Evolutionary conservation across 371 early-diverging fungal genomes (phyloP).

Genomic region (Gilbertella persicaria): DNA sequence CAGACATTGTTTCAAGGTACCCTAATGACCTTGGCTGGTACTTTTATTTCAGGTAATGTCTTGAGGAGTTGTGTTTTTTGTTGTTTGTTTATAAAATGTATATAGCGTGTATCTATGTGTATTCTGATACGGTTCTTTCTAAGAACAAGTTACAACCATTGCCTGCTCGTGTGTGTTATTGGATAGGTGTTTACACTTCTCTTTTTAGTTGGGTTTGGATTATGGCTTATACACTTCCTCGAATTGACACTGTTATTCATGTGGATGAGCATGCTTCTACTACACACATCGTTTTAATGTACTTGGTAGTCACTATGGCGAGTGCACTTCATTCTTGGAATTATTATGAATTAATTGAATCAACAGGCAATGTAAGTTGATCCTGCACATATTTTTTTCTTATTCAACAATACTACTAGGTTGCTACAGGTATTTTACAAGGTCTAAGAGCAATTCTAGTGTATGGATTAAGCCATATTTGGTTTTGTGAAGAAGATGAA

Average conservation of each 20-base stretch:
- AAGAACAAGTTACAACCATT: constrained; percentile 40
- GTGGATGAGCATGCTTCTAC: constrained; percentile 14
- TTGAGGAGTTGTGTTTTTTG: not conserved
- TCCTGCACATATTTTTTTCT: not conserved
- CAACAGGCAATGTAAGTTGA: constrained; percentile 46
- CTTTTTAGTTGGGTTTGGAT: constrained; percentile 47
- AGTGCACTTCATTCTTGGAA: constrained; percentile 49
- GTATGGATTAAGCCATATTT: constrained; percentile 65
- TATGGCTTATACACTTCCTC: constrained; percentile 47
- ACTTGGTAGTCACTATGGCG: constrained; percentile 30
- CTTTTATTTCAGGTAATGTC: constrained; percentile 52
- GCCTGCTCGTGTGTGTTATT: constrained; percentile 50
- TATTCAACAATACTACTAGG: constrained; percentile 37
- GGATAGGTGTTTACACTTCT: constrained; percentile 53
- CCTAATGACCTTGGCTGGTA: constrained; percentile 51
- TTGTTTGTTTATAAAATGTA: constrained; percentile 2
- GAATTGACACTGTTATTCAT: constrained; percentile 34
- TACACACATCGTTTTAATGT: constrained; percentile 22
- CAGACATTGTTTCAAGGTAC: constrained; percentile 41
- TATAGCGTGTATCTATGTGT: constrained; percentile 50
- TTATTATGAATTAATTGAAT: constrained; percentile 50
- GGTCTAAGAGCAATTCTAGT: constrained; percentile 74
- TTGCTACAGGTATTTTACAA: constrained; percentile 70
- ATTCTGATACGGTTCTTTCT: constrained; percentile 54
- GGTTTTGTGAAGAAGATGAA: constrained; percentile 65